A percentile compares a stretch with the other conserved stretches of the same genome.
These are phyloP conservation scores for Lophiostoma macrostomum DNA, from an alignment of 495 filamentous ascomycete genomes.

Conservation along the genomic window DNA sequence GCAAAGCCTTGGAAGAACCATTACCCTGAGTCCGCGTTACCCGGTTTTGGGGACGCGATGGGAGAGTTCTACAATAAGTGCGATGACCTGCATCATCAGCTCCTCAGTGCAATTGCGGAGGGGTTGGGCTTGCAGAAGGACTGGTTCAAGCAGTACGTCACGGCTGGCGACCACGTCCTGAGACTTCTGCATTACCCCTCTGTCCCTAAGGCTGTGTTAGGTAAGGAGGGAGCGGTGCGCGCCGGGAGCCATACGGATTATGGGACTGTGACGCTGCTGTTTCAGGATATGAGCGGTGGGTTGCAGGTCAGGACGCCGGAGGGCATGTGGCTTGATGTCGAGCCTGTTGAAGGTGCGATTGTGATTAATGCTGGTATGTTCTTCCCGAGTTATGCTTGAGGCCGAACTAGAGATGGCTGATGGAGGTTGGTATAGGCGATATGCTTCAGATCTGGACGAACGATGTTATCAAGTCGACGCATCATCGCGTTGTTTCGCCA, in stretches of 20 bases:
- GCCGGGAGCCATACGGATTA: constrained; percentile 13
- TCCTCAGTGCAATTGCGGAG: constrained; percentile 10
- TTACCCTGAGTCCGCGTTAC: constrained; percentile 6
- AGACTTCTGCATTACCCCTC: constrained; percentile 14
- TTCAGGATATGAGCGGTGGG: constrained; percentile 15
- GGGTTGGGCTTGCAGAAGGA: constrained; percentile 8
- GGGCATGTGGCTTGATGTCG: constrained; percentile 5
- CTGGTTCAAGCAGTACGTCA: constrained; percentile 16
- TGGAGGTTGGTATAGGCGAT: constrained; percentile 1
- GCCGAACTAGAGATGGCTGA: neutral
- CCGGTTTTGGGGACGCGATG: constrained; percentile 11
- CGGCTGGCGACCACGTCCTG: constrained; percentile 7
- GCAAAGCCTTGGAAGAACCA: constrained; percentile 6
- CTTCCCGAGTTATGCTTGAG: neutral
- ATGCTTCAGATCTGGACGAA: constrained; percentile 17
- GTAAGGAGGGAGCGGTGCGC: neutral
- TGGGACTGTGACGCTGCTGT: constrained; percentile 15
- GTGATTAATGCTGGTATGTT: constrained; percentile 12
- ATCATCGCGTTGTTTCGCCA: constrained; percentile 11
- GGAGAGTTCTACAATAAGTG: neutral
- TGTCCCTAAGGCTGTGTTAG: constrained; percentile 1
- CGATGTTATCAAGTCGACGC: constrained; percentile 13
- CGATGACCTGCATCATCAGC: constrained; percentile 12
- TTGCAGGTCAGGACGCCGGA: constrained; percentile 10
- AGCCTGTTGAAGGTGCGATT: constrained; percentile 12